Conservation (phyloP, 805 yeast species). For the Candida ortonii region DNA sequence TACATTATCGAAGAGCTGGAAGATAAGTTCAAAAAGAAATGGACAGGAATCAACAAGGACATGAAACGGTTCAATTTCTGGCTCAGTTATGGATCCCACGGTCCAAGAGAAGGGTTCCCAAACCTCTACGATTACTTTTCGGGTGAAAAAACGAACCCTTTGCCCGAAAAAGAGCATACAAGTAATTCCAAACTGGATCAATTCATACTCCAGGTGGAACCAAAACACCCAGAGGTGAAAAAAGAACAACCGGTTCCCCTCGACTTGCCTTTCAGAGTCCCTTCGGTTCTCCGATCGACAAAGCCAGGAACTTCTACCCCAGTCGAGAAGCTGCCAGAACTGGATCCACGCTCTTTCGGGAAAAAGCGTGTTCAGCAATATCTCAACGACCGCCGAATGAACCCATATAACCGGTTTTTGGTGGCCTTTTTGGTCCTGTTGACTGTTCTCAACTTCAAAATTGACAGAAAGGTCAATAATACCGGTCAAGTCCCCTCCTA, state of each 20-base stretch:
- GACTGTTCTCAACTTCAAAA: constrained; percentile 48
- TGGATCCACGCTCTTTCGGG: constrained; percentile 38
- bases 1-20: constrained; percentile 49
- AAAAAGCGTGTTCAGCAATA: constrained; percentile 40
- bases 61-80: constrained; percentile 58
- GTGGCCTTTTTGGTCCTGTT: constrained; percentile 48
- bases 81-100: constrained; percentile 69
- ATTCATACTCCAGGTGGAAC: constrained; percentile 12
- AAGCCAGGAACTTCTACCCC: constrained; percentile 31
- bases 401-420: constrained; percentile 54
- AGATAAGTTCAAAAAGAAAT: constrained; percentile 44
- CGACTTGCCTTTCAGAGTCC: constrained; percentile 56
- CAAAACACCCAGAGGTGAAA: constrained; percentile 1
- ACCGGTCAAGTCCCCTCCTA: constrained; percentile 33
- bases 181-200: constrained; percentile 4
- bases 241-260: constrained; percentile 38
- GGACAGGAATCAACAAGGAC: constrained; percentile 49
- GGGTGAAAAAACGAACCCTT: constrained; percentile 1
- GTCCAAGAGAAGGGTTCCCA: constrained; percentile 57
- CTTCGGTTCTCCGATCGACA: constrained; percentile 32
- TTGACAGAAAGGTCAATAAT: constrained; percentile 43
- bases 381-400: constrained; percentile 51
- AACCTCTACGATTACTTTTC: constrained; percentile 39
- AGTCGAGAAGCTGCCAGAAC: constrained; percentile 33
- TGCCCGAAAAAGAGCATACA: constrained; percentile 2